These are phyloP conservation scores for Beverwykella pulmonaria DNA, from an alignment of 495 filamentous ascomycete genomes.

Conservation along the genomic window DNA sequence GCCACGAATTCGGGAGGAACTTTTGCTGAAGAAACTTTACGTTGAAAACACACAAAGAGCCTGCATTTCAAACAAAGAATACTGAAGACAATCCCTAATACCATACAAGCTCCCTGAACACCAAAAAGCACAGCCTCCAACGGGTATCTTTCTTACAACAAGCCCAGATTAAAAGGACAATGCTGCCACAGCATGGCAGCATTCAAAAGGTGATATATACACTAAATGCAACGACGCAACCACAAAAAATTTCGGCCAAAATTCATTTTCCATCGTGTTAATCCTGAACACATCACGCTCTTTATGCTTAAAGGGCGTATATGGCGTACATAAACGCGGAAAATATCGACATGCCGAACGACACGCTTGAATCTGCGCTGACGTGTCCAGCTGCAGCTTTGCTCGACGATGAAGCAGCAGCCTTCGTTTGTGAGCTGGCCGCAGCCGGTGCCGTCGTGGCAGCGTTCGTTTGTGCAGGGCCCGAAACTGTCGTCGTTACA, in stretches of 20 bases:
- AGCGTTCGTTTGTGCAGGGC: constrained; percentile 10
- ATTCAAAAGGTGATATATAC: constrained; percentile 2
- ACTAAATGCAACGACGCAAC: not conserved
- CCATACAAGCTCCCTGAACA: not conserved
- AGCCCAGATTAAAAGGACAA: not conserved
- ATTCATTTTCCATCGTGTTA: too few relatives aligned
- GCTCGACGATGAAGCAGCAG: constrained; percentile 13
- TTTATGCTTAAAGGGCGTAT: constrained; percentile 1
- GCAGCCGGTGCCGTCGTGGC: constrained; percentile 1
- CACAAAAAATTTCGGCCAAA: too few relatives aligned
- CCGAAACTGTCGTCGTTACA: constrained; percentile 1
- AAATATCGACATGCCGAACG: constrained; percentile 24
- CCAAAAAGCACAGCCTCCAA: not conserved
- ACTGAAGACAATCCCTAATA: too few relatives aligned
- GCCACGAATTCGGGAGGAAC: not conserved
- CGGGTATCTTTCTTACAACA: constrained; percentile 9
- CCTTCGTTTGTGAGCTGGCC: not conserved
- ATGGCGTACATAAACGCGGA: constrained; percentile 25
- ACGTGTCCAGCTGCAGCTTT: constrained; percentile 13
- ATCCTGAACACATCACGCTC: too few relatives aligned
- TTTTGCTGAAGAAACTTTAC: too few relatives aligned
- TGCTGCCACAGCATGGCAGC: not conserved
- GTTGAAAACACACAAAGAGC: too few relatives aligned
- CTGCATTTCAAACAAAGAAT: too few relatives aligned
- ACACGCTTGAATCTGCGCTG: not conserved